phyloP scores from a whole-genome alignment of 768 basidiomycete genomes.

The Leccinum barrowsii region DNA sequence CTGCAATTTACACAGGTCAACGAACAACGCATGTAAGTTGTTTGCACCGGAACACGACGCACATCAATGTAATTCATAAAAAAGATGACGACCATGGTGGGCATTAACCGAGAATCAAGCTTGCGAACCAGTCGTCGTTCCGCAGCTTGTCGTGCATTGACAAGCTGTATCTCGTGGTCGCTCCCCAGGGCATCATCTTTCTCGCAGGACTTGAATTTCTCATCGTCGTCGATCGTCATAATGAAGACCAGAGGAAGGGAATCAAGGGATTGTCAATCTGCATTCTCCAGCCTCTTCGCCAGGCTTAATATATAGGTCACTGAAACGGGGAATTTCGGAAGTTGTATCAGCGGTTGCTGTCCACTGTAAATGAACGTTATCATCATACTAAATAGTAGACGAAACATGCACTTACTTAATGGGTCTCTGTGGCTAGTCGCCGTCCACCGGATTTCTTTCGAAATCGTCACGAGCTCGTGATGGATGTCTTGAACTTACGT shows the following conservation, averaged over 20 bases:
- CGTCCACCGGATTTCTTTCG: neutral
- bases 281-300: neutral
- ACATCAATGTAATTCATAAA: constrained; percentile 4
- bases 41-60: neutral
- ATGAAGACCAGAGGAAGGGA: neutral
- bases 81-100: neutral
- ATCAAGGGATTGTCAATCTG: neutral
- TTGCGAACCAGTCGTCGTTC: neutral
- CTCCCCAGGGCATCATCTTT: neutral
- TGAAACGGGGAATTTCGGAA: neutral
- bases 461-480: neutral
- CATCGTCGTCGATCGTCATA: neutral
- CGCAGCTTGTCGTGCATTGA: neutral
- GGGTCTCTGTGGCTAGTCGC: neutral
- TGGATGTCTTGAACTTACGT: neutral
- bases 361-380: neutral
- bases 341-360: neutral
- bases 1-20: neutral
- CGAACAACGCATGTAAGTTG: neutral
- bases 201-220: neutral
- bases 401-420: neutral
- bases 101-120: neutral
- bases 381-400: neutral
- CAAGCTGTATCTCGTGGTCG: neutral
- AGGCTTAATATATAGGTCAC: neutral